These are phyloP conservation scores for Botrytis galanthina DNA, from an alignment of 2,329 filamentous ascomycete genomes.

Conservation along the genomic window DNA sequence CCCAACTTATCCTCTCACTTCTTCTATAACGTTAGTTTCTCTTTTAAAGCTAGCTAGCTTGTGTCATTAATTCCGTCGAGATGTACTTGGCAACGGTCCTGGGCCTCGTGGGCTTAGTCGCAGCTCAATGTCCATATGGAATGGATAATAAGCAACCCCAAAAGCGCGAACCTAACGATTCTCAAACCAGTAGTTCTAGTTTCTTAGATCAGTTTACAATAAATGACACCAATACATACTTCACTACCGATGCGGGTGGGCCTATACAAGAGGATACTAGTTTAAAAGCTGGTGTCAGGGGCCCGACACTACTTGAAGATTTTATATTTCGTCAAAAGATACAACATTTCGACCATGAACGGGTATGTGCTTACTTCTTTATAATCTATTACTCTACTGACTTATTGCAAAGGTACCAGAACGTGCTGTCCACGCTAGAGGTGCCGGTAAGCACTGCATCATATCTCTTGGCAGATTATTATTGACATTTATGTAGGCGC, in stretches of 20 bases:
- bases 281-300: constrained; percentile 63
- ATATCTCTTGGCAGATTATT: background rate
- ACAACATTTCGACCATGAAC: constrained; percentile 67
- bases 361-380: constrained; percentile 47
- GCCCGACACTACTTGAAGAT: constrained; percentile 68
- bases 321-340: constrained; percentile 73
- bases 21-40: background rate
- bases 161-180: background rate
- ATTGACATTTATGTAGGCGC: constrained; percentile 54
- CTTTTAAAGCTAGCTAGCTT: background rate
- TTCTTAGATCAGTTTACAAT: constrained; percentile 44
- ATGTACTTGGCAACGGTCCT: constrained; percentile 10
- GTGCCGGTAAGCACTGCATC: constrained; percentile 33
- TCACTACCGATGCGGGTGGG: constrained; percentile 67
- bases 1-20: background rate
- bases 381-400: background rate
- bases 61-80: background rate
- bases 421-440: constrained; percentile 62
- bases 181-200: background rate
- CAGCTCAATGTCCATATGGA: constrained; percentile 13
- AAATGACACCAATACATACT: constrained; percentile 53
- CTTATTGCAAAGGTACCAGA: constrained; percentile 50
- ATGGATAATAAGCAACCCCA: background rate
- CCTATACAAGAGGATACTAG: constrained; percentile 66
- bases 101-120: background rate